These are phyloP conservation scores for Alnus rubra DNA, from an alignment of 306 rosid species.

Conservation along the genomic window DNA sequence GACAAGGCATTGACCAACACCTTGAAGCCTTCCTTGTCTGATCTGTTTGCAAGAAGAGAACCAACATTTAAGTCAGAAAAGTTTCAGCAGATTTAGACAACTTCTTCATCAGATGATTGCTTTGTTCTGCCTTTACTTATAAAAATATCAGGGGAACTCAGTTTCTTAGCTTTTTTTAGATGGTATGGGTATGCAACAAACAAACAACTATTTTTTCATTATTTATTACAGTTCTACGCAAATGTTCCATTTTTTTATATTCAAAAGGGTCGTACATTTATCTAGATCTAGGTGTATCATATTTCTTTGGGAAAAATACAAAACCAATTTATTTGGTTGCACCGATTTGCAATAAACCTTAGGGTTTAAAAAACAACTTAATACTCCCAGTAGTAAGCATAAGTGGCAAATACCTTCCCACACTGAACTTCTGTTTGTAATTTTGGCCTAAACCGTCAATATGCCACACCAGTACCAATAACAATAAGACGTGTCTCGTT, in stretches of 20 bases:
- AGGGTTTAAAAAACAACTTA: no score
- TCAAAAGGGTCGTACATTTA: background rate
- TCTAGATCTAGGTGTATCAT: background rate
- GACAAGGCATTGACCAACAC: constrained; percentile 82
- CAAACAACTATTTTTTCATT: no score
- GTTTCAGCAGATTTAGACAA: background rate
- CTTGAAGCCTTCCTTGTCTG: constrained; percentile 79
- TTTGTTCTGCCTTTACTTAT: background rate
- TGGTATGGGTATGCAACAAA: background rate
- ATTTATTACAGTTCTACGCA: no score
- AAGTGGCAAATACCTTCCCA: no score
- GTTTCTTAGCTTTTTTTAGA: background rate
- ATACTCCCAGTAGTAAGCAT: no score
- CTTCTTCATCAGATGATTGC: background rate
- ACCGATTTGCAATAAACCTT: no score
- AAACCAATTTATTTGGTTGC: no score
- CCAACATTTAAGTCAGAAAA: constrained; percentile 8
- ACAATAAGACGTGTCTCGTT: no score
- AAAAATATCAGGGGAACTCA: background rate
- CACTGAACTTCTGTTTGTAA: no score
- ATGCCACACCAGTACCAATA: no score
- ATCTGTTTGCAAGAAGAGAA: constrained; percentile 38
- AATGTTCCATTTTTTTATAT: no score
- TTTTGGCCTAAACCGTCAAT: no score
- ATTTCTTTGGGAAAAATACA: background rate